Percentiles rank a stretch among this genome's conserved stretches.
Conservation (phyloP, 2,329 filamentous ascomycete genomes). For the Phyllosticta paracitricarpa region DNA sequence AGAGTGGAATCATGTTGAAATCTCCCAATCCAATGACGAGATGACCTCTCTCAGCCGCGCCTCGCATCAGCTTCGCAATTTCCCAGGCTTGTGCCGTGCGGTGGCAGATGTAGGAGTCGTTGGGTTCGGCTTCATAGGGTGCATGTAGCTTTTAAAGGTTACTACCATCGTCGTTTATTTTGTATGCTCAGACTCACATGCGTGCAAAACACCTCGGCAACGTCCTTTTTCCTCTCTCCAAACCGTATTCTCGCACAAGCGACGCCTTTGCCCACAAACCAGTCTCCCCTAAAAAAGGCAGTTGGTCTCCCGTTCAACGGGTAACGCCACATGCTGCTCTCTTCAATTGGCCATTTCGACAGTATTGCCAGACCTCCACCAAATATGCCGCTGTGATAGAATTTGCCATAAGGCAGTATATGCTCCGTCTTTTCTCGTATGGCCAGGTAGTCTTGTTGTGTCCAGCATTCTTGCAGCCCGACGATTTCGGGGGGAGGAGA, state of each 20-base stretch:
- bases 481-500: conserved; percentile 71
- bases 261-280: conserved; percentile 92
- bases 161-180: background rate
- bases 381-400: conserved; percentile 83
- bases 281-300: conserved; percentile 89
- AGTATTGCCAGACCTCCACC: conserved; percentile 83
- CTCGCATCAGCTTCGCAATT: conserved; percentile 78
- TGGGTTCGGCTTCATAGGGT: conserved; percentile 68
- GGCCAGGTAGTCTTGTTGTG: conserved; percentile 68
- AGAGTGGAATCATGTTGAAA: conserved; percentile 92
- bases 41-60: conserved; percentile 68
- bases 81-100: conserved; percentile 92
- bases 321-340: conserved; percentile 77
- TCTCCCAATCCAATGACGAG: conserved; percentile 81
- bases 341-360: conserved; percentile 84
- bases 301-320: conserved; percentile 89
- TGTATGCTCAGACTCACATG: conserved; percentile 45
- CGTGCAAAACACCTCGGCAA: conserved; percentile 86
- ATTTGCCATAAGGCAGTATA: conserved; percentile 81
- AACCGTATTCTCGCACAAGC: conserved; percentile 72
- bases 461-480: conserved; percentile 93
- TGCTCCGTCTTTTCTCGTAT: conserved; percentile 64
- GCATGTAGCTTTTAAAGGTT: conserved; percentile 53
- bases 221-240: conserved; percentile 52
- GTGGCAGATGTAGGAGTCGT: conserved; percentile 83